Base-by-base conservation (phyloP, 768 basidiomycete species). In the Podaxis sp. region DNA sequence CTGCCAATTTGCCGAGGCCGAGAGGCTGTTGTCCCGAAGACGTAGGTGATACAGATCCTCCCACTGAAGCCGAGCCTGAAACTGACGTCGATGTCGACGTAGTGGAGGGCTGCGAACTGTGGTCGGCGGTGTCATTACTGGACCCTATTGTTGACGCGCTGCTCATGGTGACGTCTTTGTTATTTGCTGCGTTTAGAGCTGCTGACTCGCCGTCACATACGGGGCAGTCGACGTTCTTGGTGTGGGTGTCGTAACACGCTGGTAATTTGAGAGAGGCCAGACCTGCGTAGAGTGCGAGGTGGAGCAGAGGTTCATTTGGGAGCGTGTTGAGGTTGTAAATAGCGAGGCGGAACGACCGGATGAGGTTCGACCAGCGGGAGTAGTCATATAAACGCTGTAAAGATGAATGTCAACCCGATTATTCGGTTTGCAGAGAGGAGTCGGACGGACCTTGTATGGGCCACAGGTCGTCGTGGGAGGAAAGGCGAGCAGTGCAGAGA, bases 251-350 rank as follows among this genome's bases (percentile, higher is more conserved):
- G 69, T 88, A 90, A 73, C 96, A 98, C 2, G 90, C 83, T 1
- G 95, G 93, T 2, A 95, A 82, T 71, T 96, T 97, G 62, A 99
- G 81, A 4, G 94, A 89, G 4, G 93, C 89, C 6, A 99, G 82
- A 5, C 97, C 97, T 12, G 94, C 94, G 66, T 93, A 96, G 57
- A 97, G 82, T 1, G 95, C 87, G 25, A 98, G 86, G 66, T 93
- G 83, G 17, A 99, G 82, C 8, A 96, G 80, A 0, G 96, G 92
- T 67, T 94, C 90, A 1, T 90, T 86, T 0, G 96, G 93, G 47
- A 98, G 81, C 9, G 88, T 88, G 72, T 96, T 94, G 41, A 98
- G 82, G 49, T 82, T 86, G 73, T 96, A 94, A 61, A 96, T 92
- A 0, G 94, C 91, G 5, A 85, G 76, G 22, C 94, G 88, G 81